These are phyloP conservation scores for Stylosanthes scabra DNA, from an alignment of 331 rosid genomes.

Conservation along the genomic window DNA sequence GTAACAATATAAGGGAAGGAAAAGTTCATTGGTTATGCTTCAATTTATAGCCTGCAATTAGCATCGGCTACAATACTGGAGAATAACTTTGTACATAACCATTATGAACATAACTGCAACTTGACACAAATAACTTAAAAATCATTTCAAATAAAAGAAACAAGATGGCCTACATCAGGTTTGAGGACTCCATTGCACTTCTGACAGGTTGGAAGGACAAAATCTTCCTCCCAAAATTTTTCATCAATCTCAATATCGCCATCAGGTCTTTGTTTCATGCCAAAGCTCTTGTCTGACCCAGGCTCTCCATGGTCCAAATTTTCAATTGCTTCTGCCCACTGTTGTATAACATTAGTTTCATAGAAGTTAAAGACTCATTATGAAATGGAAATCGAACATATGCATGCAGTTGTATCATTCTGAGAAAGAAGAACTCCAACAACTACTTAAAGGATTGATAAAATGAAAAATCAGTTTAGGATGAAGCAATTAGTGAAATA, in stretches of 20 bases:
- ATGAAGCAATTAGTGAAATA: slow-evolving; percentile 1
- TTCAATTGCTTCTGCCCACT: slow-evolving; percentile 97
- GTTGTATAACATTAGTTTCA: slow-evolving; percentile 37
- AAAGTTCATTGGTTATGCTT: not conserved
- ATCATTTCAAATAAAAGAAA: slow-evolving; percentile 31
- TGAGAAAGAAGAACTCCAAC: slow-evolving; percentile 28
- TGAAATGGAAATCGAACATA: slow-evolving; percentile 2
- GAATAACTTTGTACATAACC: slow-evolving; percentile 6
- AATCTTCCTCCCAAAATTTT: slow-evolving; percentile 92
- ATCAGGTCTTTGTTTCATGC: slow-evolving; percentile 98
- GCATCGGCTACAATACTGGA: slow-evolving; percentile 17
- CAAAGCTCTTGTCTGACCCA: slow-evolving; percentile 89
- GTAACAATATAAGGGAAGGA: not conserved
- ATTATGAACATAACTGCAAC: slow-evolving; percentile 7
- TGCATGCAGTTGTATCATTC: slow-evolving; percentile 4
- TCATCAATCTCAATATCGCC: slow-evolving; percentile 97
- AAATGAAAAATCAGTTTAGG: slow-evolving; percentile 10
- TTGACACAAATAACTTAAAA: slow-evolving; percentile 1
- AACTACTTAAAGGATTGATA: slow-evolving; percentile 15
- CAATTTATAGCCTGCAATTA: not conserved
- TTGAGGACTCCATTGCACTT: slow-evolving; percentile 91
- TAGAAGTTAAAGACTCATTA: slow-evolving; percentile 20
- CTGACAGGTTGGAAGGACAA: slow-evolving; percentile 78
- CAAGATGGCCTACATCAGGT: slow-evolving; percentile 77
- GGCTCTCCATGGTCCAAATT: slow-evolving; percentile 69